Evolutionary conservation across 495 filamentous ascomycete species (phyloP), one percentile per base, ranked within the genome.

Genomic region (Penicillium malachiteum): DNA sequence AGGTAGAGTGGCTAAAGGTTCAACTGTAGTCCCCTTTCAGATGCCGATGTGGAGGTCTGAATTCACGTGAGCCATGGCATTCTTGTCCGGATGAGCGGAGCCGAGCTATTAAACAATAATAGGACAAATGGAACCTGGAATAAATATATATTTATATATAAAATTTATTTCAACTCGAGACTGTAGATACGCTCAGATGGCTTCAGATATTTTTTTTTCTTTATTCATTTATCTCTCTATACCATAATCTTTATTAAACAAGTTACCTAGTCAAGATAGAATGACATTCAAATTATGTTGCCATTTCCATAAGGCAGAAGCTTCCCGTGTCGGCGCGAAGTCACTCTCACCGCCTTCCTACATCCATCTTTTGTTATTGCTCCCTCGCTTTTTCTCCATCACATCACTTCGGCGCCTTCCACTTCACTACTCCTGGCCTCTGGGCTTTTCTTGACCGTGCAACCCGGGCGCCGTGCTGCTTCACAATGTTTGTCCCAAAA

Each of bases 401-500:
- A 26, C 35, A 35, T 44, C n/a, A 50, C 48, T 13, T 41, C 14
- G 13, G 34, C 48, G 48, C 48, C 14, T 40, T 50, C 48, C 18
- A 54, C 39, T 21, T 32, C 40, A 8, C n/a, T 46, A 34, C 38
- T 8, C 31, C 38, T 58, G 48, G 48, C 47, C 13, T 56, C 26
- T 37, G 47, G 60, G 48, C 54, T 48, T 50, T 51, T 33, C 40
- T 26, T 56, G 21, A 51, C 48, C 14, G 38, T 17, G 48, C 30
- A 35, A 12, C 1, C 5, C 7, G 34, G 30, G 48, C 48, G 17
- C 35, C 12, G 17, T 8, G 21, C 3, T 39, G 30, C 3, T 13
- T 26, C 41, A 75, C 59, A 62, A 90, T 90, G 87, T 89, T 89
- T 66, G 82, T 84, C 32, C 76, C 84, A 17, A 77, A 75, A 54